A percentile compares a stretch with the other conserved stretches of the same genome.
Conservation (phyloP, 2,329 filamentous ascomycete genomes). For the Dothistroma pini region DNA sequence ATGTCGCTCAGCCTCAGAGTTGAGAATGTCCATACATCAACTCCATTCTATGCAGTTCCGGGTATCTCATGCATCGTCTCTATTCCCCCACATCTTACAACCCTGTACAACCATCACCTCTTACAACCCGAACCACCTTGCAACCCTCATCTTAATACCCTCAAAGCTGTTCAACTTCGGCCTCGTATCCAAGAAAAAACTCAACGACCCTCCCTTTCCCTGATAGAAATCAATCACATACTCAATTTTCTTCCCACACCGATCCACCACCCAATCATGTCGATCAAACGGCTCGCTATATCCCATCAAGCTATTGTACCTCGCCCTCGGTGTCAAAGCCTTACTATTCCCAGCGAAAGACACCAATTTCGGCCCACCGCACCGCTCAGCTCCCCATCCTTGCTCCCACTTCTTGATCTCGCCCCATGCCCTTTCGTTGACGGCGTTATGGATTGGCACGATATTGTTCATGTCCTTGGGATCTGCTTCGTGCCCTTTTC, state of each 20-base stretch:
- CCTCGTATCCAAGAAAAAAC: slow-evolving; percentile 62
- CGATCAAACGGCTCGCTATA: slow-evolving; percentile 90
- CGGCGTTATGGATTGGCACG: slow-evolving; percentile 96
- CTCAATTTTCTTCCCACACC: slow-evolving; percentile 79
- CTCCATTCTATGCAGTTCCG: background rate
- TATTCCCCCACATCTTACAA: background rate
- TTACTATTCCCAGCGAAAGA: slow-evolving; percentile 69
- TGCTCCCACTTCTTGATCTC: slow-evolving; percentile 89
- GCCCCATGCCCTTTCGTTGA: slow-evolving; percentile 93
- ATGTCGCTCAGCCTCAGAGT: background rate
- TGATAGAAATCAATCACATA: slow-evolving; percentile 99
- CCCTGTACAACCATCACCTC: background rate
- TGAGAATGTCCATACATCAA: background rate
- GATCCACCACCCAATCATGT: slow-evolving; percentile 95
- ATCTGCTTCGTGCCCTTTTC: slow-evolving; percentile 73
- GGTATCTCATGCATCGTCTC: slow-evolving; percentile 6
- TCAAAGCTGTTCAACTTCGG: slow-evolving; percentile 63
- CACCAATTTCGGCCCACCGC: slow-evolving; percentile 75
- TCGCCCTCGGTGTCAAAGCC: slow-evolving; percentile 72
- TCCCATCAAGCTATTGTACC: slow-evolving; percentile 75
- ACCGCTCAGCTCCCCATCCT: slow-evolving; percentile 59
- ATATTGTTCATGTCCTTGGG: slow-evolving; percentile 82
- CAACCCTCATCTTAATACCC: slow-evolving; percentile 55
- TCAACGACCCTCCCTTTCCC: slow-evolving; percentile 57
- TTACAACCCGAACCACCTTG: slow-evolving; percentile 26